Percentiles rank a stretch among this genome's conserved stretches.
Evolutionary conservation across 2,329 filamentous ascomycete genomes (phyloP).

Genomic region (Botrytis porri): DNA sequence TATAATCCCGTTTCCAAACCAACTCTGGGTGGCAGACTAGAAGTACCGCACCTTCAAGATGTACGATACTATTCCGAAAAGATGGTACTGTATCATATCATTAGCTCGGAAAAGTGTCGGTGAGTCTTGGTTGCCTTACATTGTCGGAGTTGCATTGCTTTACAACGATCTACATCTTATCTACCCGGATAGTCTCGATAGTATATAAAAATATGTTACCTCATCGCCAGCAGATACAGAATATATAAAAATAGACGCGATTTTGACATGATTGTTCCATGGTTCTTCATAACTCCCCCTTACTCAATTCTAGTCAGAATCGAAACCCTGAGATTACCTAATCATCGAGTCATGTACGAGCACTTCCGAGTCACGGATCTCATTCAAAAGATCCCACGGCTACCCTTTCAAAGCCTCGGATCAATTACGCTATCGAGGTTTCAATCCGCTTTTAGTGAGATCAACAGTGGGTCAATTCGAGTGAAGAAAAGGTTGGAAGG

Average conservation of each 20-base stretch:
- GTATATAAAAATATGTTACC: background rate
- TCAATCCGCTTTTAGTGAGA: background rate
- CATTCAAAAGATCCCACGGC: background rate
- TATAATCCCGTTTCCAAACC: background rate
- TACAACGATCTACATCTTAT: background rate
- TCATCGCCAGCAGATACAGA: background rate
- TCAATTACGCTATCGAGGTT: slow-evolving; percentile 1
- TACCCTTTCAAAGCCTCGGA: background rate
- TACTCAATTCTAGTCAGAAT: background rate
- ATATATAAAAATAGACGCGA: background rate
- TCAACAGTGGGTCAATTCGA: background rate
- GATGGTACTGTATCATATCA: background rate
- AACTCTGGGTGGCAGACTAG: background rate
- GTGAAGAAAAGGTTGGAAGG: background rate
- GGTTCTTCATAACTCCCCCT: background rate
- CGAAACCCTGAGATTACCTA: background rate
- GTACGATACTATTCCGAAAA: background rate
- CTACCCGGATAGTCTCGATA: background rate
- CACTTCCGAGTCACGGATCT: background rate
- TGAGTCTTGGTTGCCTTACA: background rate
- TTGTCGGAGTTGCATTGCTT: background rate
- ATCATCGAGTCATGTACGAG: slow-evolving; percentile 3
- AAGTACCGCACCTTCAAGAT: background rate
- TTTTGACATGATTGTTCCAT: background rate
- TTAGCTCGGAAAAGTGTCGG: slow-evolving; percentile 7